Percentiles rank a stretch among this genome's conserved stretches.
Evolutionary conservation across 495 filamentous ascomycete species (phyloP).

Genomic region (Penicillium tannophilum): DNA sequence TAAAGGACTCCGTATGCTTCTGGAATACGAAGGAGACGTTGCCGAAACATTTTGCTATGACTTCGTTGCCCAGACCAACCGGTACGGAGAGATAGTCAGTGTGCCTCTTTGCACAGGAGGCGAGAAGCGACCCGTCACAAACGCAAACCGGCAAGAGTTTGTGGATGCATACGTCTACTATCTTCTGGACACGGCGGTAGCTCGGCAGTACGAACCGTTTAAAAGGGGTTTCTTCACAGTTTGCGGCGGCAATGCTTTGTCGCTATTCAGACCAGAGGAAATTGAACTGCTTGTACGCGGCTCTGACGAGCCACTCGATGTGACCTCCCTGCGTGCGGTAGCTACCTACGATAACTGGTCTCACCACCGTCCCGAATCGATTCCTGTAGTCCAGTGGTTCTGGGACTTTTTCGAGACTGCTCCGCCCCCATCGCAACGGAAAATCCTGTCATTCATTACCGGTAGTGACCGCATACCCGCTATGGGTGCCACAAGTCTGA

Average conservation of each 20-base stretch:
- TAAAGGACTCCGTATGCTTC: conserved; percentile 69
- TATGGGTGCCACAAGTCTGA: conserved; percentile 81
- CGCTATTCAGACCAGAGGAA: conserved; percentile 90
- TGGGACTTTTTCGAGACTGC: conserved; percentile 78
- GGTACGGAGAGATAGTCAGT: conserved; percentile 66
- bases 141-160: conserved; percentile 81
- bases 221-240: conserved; percentile 94
- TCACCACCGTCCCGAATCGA: conserved; percentile 48
- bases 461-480: conserved; percentile 91
- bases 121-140: conserved; percentile 77
- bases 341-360: conserved; percentile 84
- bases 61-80: conserved; percentile 77
- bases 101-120: conserved; percentile 77
- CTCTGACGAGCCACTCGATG: conserved; percentile 82
- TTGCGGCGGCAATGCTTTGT: conserved; percentile 86
- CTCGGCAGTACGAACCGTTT: conserved; percentile 91
- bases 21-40: conserved; percentile 87
- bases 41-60: conserved; percentile 79
- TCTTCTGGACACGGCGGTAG: conserved; percentile 75
- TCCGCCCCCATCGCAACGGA: conserved; percentile 67
- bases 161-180: conserved; percentile 86
- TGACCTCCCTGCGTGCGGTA: conserved; percentile 72
- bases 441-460: conserved; percentile 86
- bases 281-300: conserved; percentile 89
- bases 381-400: conserved; percentile 80